phyloP scores from a whole-genome alignment of 345 rosid genomes.

The Kandelia obovata region DNA sequence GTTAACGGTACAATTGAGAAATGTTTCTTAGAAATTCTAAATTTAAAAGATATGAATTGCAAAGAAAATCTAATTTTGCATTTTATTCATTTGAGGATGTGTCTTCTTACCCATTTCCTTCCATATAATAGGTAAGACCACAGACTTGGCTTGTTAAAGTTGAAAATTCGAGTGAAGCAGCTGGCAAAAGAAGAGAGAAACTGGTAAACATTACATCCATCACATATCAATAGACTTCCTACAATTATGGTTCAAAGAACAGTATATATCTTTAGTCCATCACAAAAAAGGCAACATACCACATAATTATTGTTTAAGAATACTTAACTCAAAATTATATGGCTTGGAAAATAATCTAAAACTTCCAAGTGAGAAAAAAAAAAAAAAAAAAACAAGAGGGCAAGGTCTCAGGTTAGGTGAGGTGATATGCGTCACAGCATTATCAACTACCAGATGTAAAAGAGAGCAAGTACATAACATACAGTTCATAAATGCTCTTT shows the following conservation, averaged over 20 bases:
- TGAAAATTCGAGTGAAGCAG: constrained; percentile 83
- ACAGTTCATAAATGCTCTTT: too few relatives aligned
- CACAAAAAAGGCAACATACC: neutral
- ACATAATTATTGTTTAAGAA: neutral
- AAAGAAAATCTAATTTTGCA: too few relatives aligned
- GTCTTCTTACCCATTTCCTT: constrained; percentile 71
- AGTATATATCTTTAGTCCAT: neutral
- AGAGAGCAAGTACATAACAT: too few relatives aligned
- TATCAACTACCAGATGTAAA: too few relatives aligned
- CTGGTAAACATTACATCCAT: constrained; percentile 4
- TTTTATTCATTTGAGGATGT: neutral
- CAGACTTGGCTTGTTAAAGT: constrained; percentile 60
- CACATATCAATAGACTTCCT: neutral
- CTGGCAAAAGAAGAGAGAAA: constrained; percentile 27
- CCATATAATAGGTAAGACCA: constrained; percentile 56
- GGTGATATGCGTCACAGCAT: too few relatives aligned
- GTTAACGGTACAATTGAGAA: too few relatives aligned
- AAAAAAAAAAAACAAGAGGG: too few relatives aligned
- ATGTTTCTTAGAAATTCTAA: too few relatives aligned
- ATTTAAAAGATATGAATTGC: too few relatives aligned
- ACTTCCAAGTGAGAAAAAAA: neutral
- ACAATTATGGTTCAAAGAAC: neutral
- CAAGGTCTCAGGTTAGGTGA: too few relatives aligned
- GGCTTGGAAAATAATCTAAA: neutral
- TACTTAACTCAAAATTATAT: neutral